Percentiles rank a stretch among this genome's conserved stretches.
Evolutionary conservation across 345 rosid species (phyloP).

Genomic region (Aurinia saxatilis): DNA sequence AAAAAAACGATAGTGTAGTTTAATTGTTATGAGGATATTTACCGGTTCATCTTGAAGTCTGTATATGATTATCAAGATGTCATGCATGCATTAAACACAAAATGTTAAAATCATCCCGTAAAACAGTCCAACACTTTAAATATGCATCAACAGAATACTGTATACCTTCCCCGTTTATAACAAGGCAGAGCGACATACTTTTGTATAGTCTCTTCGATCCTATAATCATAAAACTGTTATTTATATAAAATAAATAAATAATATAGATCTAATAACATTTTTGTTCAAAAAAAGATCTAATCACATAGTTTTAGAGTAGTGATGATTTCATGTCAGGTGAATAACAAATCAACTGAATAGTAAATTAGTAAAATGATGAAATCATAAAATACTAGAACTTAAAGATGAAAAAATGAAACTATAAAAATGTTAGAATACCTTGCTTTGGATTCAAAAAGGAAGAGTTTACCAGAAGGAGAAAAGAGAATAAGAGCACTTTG

Average conservation of each 20-base stretch:
- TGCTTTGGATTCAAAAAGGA: conserved; percentile 8
- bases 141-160: background rate
- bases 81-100: background rate
- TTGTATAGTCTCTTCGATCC: conserved; percentile 2
- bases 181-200: background rate
- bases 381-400: background rate
- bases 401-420: too few relatives aligned
- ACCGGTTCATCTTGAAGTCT: conserved; percentile 11
- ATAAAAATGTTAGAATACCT: background rate
- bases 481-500: conserved; percentile 8
- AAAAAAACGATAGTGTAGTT: background rate
- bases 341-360: background rate
- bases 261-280: too few relatives aligned
- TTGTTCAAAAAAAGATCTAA: too few relatives aligned
- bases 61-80: background rate
- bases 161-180: background rate
- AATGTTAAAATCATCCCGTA: background rate
- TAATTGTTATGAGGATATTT: background rate
- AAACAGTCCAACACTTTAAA: background rate
- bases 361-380: background rate
- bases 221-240: background rate
- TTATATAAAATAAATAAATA: background rate
- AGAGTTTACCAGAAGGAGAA: conserved; percentile 22
- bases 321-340: background rate
- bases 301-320: background rate